Base-by-base conservation (phyloP, 2,329 filamentous ascomycete species). In the Harringtonia lauricola region DNA sequence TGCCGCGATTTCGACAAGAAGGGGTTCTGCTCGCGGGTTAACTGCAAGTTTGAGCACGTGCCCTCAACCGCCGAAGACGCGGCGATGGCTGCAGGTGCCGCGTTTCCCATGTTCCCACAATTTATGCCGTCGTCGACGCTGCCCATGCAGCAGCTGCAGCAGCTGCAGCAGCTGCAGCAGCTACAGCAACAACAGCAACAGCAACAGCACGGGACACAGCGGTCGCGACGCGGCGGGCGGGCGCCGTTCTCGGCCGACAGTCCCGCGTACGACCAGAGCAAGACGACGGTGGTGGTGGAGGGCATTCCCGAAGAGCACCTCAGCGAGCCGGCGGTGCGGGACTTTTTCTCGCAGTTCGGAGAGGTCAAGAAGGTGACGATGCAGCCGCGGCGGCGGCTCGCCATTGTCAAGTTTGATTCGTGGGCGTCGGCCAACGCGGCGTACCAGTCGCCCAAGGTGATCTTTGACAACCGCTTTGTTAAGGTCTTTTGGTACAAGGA, bases 401-500 rank as follows among this genome's bases (percentile, higher is more conserved):
- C 85, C 2, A 66, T 85, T 26, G 70, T 92, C 49, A 83, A 79
- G 51, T 92, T 72, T 53, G 72, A 78, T 41, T 70, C 69, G 35
- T 83, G 81, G 71, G 70, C 70, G 8, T 64, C 76, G 14, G 86
- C 86, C 14, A 75, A 79, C 47, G 72, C 74, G 15, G 86, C 86
- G 2, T 87, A 86, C 57, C 72, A 73, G 38, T 88, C 82, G 9
- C 85, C 86, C 0, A 87, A 87, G 55, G 81, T 80, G 38, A 81
- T 92, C 36, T 92, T 90, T 55, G 83, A 89, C 54, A 92, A 90
- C 52, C 72, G 86, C 12, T 92, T 92, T 53, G 86, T 92, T 39
- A 89, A 87, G 54, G 81, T 90, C 0, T 88, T 82, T 54, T 90
- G 85, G 85, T 72, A 78, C 56, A 81, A 77, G 52, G 71, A 74